Conservation (phyloP, 2,329 filamentous ascomycete species). For the Juglanconis oblonga region DNA sequence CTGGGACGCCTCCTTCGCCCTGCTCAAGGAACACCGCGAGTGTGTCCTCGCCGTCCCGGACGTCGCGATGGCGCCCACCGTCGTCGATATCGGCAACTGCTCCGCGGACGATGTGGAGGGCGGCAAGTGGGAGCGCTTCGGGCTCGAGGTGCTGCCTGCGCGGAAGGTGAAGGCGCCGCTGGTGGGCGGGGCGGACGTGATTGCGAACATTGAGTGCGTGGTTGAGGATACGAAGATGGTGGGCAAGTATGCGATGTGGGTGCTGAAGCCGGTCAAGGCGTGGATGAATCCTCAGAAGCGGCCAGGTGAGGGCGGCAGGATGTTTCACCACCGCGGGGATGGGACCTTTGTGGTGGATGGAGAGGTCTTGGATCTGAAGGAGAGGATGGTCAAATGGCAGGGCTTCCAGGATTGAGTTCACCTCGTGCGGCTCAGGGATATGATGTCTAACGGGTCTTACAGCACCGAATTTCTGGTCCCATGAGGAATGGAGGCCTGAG, state of each 20-base stretch:
- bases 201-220: conserved; percentile 34
- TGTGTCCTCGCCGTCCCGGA: conserved; percentile 32
- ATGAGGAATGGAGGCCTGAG: not conserved
- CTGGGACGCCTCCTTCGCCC: conserved; percentile 31
- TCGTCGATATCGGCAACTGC: conserved; percentile 33
- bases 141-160: conserved; percentile 27
- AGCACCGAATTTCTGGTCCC: not conserved
- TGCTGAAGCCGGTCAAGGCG: conserved; percentile 30
- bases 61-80: conserved; percentile 28
- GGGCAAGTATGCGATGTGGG: conserved; percentile 32
- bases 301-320: conserved; percentile 24
- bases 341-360: conserved; percentile 32
- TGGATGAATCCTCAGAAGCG: conserved; percentile 29
- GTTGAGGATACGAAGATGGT: conserved; percentile 32
- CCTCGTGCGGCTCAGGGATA: not conserved
- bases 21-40: conserved; percentile 27
- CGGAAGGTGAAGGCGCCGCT: conserved; percentile 29
- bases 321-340: conserved; percentile 35
- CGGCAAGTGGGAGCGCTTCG: conserved; percentile 30
- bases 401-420: conserved; percentile 29
- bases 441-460: not conserved
- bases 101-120: conserved; percentile 24
- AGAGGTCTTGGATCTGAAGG: conserved; percentile 29
- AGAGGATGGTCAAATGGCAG: conserved; percentile 33
- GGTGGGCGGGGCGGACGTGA: conserved; percentile 28